phyloP scores from a whole-genome alignment of 345 rosid species.

The Pugionium cornutum region DNA sequence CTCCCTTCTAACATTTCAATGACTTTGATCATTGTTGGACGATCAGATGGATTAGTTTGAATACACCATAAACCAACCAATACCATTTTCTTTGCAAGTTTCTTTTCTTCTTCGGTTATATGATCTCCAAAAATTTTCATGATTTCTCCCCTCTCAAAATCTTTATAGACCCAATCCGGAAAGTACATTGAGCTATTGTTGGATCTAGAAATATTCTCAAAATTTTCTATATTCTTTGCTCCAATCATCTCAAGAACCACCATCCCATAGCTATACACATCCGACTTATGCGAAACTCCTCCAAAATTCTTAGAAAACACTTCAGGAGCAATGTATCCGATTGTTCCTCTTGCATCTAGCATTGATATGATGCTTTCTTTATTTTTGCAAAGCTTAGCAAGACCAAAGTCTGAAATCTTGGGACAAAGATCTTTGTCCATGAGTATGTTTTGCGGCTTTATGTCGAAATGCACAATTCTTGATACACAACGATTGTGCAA shows the following conservation, averaged over 20 bases:
- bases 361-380: constrained; percentile 41
- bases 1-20: constrained; percentile 40
- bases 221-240: constrained; percentile 6
- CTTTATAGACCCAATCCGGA: constrained; percentile 28
- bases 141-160: not conserved
- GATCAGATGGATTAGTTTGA: constrained; percentile 44
- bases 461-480: constrained; percentile 51
- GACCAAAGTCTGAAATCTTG: constrained; percentile 53
- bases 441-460: constrained; percentile 54
- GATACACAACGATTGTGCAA: constrained; percentile 46
- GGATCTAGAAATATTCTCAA: not conserved
- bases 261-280: constrained; percentile 55
- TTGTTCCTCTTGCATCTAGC: constrained; percentile 43
- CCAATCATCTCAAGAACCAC: constrained; percentile 48
- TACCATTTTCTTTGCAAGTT: constrained; percentile 32
- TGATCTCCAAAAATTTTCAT: not conserved
- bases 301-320: constrained; percentile 40
- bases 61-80: constrained; percentile 48
- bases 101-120: constrained; percentile 9
- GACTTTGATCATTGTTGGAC: constrained; percentile 44
- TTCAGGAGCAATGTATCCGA: constrained; percentile 51
- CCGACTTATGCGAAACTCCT: constrained; percentile 41
- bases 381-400: constrained; percentile 43
- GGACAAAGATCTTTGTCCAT: constrained; percentile 42
- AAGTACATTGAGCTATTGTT: constrained; percentile 24